A percentile compares a stretch with the other conserved stretches of the same genome.
Evolutionary conservation across 2,329 filamentous ascomycete species (phyloP).

Genomic region (Arachnopeziza araneosa): DNA sequence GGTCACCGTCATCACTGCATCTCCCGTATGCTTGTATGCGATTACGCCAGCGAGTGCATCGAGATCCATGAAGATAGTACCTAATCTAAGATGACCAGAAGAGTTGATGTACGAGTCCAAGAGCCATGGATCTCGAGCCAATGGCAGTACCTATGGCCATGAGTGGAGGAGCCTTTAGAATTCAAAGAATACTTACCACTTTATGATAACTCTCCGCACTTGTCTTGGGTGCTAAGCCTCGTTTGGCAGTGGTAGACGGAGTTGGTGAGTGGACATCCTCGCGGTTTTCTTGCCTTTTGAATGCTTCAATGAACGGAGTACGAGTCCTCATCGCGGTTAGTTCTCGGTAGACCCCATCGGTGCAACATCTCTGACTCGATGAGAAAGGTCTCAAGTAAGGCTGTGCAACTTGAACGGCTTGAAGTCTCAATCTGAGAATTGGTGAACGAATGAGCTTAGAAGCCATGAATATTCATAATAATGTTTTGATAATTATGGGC

Average conservation of each 20-base stretch:
- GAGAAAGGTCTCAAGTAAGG: constrained; percentile 15
- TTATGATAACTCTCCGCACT: constrained; percentile 64
- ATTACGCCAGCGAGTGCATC: constrained; percentile 67
- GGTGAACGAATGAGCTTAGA: not conserved
- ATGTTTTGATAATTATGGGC: not conserved
- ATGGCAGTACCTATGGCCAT: constrained; percentile 47
- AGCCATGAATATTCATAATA: not conserved
- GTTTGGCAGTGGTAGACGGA: constrained; percentile 33
- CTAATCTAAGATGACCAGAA: constrained; percentile 56
- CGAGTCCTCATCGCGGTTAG: constrained; percentile 54
- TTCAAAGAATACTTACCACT: constrained; percentile 43
- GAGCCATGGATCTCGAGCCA: constrained; percentile 64
- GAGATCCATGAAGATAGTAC: constrained; percentile 57
- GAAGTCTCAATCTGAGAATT: not conserved
- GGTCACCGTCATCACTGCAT: constrained; percentile 41
- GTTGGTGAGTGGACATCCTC: constrained; percentile 4
- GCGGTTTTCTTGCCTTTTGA: constrained; percentile 44
- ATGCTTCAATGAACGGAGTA: constrained; percentile 64
- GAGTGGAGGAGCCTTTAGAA: constrained; percentile 4
- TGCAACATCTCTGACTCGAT: constrained; percentile 12
- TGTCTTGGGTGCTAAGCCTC: constrained; percentile 52
- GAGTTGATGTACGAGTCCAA: constrained; percentile 66
- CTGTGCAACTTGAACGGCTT: not conserved
- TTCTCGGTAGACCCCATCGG: constrained; percentile 54
- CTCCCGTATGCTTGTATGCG: constrained; percentile 63